A percentile compares a stretch with the other conserved stretches of the same genome.
phyloP scores from a whole-genome alignment of 2,329 filamentous ascomycete genomes.

The Colletotrichum tropicicola region DNA sequence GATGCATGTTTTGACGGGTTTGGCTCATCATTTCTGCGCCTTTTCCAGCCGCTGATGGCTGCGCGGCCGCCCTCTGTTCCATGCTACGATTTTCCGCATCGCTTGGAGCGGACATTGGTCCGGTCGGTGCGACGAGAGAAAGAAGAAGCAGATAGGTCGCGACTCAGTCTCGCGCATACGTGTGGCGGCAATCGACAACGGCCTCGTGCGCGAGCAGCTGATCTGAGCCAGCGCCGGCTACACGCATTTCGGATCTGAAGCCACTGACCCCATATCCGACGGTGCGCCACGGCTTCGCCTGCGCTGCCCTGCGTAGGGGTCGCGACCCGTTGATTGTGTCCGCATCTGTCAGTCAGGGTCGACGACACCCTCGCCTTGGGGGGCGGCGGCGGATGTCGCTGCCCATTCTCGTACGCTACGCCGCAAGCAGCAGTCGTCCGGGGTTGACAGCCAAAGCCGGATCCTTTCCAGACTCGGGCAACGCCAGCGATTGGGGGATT shows the following conservation, averaged over 20 bases:
- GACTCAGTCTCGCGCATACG: constrained; percentile 12
- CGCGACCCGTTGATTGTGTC: background rate
- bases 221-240: background rate
- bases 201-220: constrained; percentile 9
- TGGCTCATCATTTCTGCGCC: background rate
- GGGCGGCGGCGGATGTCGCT: background rate
- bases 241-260: too few species aligned
- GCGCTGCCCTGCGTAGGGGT: background rate
- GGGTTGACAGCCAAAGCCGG: constrained; percentile 5
- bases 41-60: background rate
- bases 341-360: background rate
- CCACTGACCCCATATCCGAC: background rate
- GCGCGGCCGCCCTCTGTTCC: background rate
- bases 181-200: constrained; percentile 18
- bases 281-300: background rate
- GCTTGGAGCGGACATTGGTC: constrained; percentile 26
- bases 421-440: constrained; percentile 6
- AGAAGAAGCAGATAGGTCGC: background rate
- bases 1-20: constrained; percentile 10
- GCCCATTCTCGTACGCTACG: constrained; percentile 12
- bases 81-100: background rate
- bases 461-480: background rate
- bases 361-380: background rate
- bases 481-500: constrained; percentile 3
- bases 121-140: too few species aligned